These are phyloP conservation scores for Myochromella boudieri DNA, from an alignment of 768 basidiomycete genomes.

Conservation along the genomic window DNA sequence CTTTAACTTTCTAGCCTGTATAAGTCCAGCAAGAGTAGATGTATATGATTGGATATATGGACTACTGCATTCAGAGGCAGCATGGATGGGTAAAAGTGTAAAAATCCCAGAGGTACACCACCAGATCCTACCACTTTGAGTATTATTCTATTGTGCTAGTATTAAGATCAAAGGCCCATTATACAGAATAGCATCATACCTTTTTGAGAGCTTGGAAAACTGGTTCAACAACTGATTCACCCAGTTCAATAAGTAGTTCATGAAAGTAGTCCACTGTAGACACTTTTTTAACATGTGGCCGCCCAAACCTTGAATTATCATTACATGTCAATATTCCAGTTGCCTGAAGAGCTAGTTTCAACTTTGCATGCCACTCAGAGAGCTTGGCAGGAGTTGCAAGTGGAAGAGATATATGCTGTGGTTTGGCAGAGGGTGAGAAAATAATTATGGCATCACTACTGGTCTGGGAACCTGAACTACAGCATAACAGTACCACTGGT, in stretches of 20 bases:
- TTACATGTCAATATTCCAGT: background rate
- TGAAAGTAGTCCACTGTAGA: background rate
- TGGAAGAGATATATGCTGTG: background rate
- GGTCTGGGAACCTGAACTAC: constrained; percentile 15
- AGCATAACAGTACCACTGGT: constrained; percentile 35
- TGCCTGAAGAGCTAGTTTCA: background rate
- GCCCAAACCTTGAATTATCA: background rate
- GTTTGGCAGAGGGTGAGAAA: background rate
- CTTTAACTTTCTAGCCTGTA: constrained; percentile 2
- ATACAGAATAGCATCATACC: constrained; percentile 6
- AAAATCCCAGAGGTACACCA: constrained; percentile 12
- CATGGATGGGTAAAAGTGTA: constrained; percentile 14
- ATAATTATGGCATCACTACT: constrained; percentile 17
- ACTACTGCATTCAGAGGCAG: constrained; percentile 11
- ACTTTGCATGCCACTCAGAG: background rate
- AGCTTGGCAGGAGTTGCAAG: background rate
- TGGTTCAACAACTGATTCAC: constrained; percentile 5
- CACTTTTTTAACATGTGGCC: background rate
- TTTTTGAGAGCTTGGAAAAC: constrained; percentile 2
- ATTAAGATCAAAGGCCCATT: background rate
- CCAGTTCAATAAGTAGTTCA: background rate
- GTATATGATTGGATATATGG: constrained; percentile 16
- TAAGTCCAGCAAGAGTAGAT: constrained; percentile 7
- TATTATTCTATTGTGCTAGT: background rate
- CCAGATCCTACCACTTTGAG: constrained; percentile 9